Evolutionary conservation across 2,329 filamentous ascomycete genomes (phyloP), one percentile per base, ranked within the genome.

Genomic region (Rutstroemia sp.): DNA sequence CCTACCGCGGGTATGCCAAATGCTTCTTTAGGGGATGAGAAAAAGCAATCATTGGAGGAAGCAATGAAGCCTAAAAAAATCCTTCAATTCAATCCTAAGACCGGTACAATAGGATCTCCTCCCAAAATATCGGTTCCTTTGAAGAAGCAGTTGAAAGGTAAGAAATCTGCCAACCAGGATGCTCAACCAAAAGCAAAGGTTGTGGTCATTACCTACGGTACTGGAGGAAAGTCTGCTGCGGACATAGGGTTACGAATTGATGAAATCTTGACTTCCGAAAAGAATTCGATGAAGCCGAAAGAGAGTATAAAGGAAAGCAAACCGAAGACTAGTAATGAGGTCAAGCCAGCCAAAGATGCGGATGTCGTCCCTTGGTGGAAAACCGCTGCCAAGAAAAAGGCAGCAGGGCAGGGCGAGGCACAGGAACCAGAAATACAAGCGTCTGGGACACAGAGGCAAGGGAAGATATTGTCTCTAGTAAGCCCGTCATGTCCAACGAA

Each of bases 101-200:
- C 82, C 1, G 82, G 82, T 5, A 86, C 82, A 2, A 77, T 85
- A 50, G 81, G 82, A 4, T 81, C 82, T 4, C 81, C 83, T 0
- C 82, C 82, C 0, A 72, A 75, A 3, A 87, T 83, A 62, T 65
- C 67, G 1, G 49, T 45, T n/a, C 51, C 51, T 38, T 44, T 51
- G 14, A 42, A 48, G 7, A 52, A 50, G 23, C 50, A 30, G 6
- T 30, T 18, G 16, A 56, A 49, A 55, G 53, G 52, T 12, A 60
- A 56, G 18, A 62, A 61, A 56, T 61, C 16, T 39, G 18, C 27
- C 34, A 73, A 71, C 61, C 67, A 71, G 44, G 66, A 68, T 41
- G 76, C 71, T 63, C 66, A 69, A 63, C 60, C 69, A 14, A 73
- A 73, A 41, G 67, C 71, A 4, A 70, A 70, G 21, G 58, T 88